These are phyloP conservation scores for Chrysophaeum taylorii DNA, from an alignment of 352 stramenopile species.

Conservation along the genomic window DNA sequence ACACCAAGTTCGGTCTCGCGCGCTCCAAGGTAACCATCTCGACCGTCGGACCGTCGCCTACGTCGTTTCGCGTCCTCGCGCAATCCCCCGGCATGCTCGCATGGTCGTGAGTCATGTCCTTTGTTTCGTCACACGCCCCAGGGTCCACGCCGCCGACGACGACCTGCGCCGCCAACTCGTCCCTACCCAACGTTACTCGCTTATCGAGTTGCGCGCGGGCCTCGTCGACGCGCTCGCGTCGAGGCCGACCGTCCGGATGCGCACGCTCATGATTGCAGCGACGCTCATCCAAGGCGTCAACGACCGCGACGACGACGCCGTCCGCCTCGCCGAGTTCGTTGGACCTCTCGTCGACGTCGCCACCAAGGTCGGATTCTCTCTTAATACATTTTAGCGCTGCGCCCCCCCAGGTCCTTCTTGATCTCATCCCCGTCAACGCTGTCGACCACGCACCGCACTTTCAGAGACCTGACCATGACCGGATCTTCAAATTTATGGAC, in stretches of 20 bases:
- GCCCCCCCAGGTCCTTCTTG: no score
- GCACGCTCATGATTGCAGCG: constrained; percentile 45
- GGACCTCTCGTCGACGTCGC: constrained; percentile 38
- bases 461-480: constrained; percentile 36
- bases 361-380: constrained; percentile 44
- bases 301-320: constrained; percentile 45
- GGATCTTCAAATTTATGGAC: constrained; percentile 37
- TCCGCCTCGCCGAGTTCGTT: constrained; percentile 42
- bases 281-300: constrained; percentile 51
- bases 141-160: constrained; percentile 42
- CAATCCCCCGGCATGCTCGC: constrained; percentile 37
- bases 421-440: constrained; percentile 60
- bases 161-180: constrained; percentile 42
- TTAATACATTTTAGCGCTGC: no score
- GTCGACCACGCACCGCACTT: constrained; percentile 42
- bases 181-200: constrained; percentile 46
- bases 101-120: no score
- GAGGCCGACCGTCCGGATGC: constrained; percentile 27
- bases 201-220: constrained; percentile 46
- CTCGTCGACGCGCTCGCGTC: constrained; percentile 35
- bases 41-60: constrained; percentile 68
- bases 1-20: constrained; percentile 70
- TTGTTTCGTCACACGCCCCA: no score
- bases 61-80: constrained; percentile 39
- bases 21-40: constrained; percentile 83